Base-by-base conservation (phyloP, 805 yeast species). In the Candida ipomoeae region DNA sequence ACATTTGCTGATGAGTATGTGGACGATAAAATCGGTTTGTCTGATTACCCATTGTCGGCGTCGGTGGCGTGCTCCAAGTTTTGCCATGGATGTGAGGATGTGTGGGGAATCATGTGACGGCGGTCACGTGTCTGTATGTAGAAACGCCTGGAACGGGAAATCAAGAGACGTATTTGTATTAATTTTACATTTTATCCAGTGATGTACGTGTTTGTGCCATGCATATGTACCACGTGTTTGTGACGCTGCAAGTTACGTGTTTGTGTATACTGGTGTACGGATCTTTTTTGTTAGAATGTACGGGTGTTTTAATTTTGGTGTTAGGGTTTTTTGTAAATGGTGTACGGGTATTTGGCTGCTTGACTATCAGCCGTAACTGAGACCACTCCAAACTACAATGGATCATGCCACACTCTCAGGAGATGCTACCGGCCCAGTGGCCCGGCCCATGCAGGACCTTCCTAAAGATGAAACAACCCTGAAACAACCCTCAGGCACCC, bases 11-110 rank as follows among this genome's bases (percentile, higher is more conserved):
- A 94, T 68, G 98, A 91, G 69, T 92, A 69, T 64, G 96, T 92
- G 40, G 98, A 94, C 67, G 98, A 94, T 69, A 94, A 92, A 65
- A 86, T 94, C 52, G 97, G 97, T 60, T 84, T 94, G 50, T 89
- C 97, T 34, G 90, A 92, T 63, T 94, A 91, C 68, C 96, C 99
- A 47, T 79, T 94, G 55, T 87, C 96, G 48, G 99, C 99, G 2
- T 90, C 97, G 11, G 97, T 94, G 50, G 98, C 99, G 5, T 94
- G 98, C 70, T 87, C 96, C 56, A 94, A 94, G 71, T 90, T 94
- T 75, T 92, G 98, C 69, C 98, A 94, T 65, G 99, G 99, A 45
- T 89, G 96, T 64, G 99, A 94, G 74, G 99, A 94, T 70, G 96
- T 96, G 26, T 94, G 99, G 98, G 84, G 83, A 42, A 91, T 94